These are phyloP conservation scores for Gloeopeniophorella convolvens DNA, from an alignment of 768 basidiomycete species.

Conservation along the genomic window DNA sequence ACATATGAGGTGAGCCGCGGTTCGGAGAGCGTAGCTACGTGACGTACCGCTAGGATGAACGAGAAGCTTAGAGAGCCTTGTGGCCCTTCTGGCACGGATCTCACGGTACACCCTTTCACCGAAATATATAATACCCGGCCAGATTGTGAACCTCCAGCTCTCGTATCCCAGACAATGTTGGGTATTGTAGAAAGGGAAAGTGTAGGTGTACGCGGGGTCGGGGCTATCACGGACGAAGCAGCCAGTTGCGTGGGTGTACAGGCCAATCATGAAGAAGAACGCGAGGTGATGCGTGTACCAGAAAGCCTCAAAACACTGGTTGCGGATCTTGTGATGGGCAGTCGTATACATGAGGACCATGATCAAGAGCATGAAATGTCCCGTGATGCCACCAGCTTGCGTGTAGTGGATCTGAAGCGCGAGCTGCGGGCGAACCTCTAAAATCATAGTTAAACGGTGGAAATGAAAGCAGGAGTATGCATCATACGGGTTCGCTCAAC, in stretches of 20 bases:
- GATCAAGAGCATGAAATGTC: slow-evolving; percentile 91
- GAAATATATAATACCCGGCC: slow-evolving; percentile 88
- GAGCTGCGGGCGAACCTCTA: slow-evolving; percentile 73
- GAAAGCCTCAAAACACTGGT: slow-evolving; percentile 91
- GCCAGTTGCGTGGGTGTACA: slow-evolving; percentile 87
- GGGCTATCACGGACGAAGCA: slow-evolving; percentile 91
- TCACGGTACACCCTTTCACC: slow-evolving; percentile 82
- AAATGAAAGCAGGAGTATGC: background rate
- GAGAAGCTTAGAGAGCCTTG: slow-evolving; percentile 77
- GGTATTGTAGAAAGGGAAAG: slow-evolving; percentile 85
- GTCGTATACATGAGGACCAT: slow-evolving; percentile 93
- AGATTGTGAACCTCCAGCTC: slow-evolving; percentile 88
- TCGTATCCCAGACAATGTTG: slow-evolving; percentile 87
- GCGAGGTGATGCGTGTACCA: slow-evolving; percentile 96
- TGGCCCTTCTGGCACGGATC: slow-evolving; percentile 70
- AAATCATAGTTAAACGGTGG: background rate
- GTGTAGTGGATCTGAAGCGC: slow-evolving; percentile 85
- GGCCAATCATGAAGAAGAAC: slow-evolving; percentile 89
- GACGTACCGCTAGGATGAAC: slow-evolving; percentile 79
- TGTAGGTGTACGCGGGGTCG: slow-evolving; percentile 56
- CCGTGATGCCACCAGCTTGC: slow-evolving; percentile 87
- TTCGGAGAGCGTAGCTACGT: background rate
- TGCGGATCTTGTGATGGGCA: slow-evolving; percentile 81
- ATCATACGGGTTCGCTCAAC: slow-evolving; percentile 79
- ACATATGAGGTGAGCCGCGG: slow-evolving; percentile 5